Base-by-base conservation (phyloP, 768 basidiomycete species). In the Hygrophorus pudorinus region DNA sequence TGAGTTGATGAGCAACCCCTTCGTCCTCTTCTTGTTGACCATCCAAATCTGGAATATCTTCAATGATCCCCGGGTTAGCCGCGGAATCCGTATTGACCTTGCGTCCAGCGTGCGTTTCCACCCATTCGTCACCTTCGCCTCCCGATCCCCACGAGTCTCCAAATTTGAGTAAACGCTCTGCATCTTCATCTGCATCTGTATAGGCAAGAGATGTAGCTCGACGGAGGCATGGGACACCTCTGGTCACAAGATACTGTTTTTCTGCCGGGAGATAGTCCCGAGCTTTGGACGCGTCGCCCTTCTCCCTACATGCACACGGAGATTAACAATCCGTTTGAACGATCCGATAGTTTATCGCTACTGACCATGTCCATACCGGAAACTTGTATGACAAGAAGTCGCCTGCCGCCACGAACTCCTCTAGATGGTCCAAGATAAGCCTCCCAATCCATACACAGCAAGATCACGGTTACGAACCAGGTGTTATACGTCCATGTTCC, bases 321-420 rank as follows among this genome's bases (percentile, higher is more conserved):
- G 44, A 36, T 29, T 28, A 44, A 47, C 44, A 47, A 20, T n/a
- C 31, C 44, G 44, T 39, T 27, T 27, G 37, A 39, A 38, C 37
- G 29, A 34, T 50, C n/a, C 17, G 38, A 41, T 21, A 38, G 28
- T 41, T 12, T 30, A 31, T 36, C 30, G 7, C 37, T 43, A 60
- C 85, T 53, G 46, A 89, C 96, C 96, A 99, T 56, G 79, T 72
- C 96, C 96, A 99, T 18, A 96, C 91, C 9, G 90, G 89, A 65
- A 99, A 99, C 70, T 99, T 99, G 78, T 97, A 97, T 5, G 82
- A 73, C 47, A 99, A 68, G 65, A 97, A 98, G 63, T 99, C 96
- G 43, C 96, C 96, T 6, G 96, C 96, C 12, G 89, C 91, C 21
- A 97, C 90, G 57, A 96, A 98, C 64, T 98, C 96, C 78, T 99